Evolutionary conservation across 179 eudicot genomes (phyloP).

Genomic region (Silene vulgaris): DNA sequence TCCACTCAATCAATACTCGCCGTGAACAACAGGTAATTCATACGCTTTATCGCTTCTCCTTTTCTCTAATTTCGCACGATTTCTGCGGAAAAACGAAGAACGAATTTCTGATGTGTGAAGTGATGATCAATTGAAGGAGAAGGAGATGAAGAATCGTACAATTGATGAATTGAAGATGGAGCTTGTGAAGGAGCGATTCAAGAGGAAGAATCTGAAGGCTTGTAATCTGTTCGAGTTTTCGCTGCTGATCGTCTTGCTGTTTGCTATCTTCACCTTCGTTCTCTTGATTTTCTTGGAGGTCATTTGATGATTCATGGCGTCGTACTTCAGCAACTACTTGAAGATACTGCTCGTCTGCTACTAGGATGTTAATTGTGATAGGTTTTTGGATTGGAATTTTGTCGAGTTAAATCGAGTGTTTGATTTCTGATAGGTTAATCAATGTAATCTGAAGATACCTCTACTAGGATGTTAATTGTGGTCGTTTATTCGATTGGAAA

Average conservation of each 20-base stretch:
- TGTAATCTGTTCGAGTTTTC: constrained; percentile 26
- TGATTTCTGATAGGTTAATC: not conserved
- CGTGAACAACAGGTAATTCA: constrained; percentile 17
- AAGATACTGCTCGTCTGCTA: too few species aligned
- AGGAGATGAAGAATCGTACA: constrained; percentile 28
- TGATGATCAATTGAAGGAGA: constrained; percentile 27
- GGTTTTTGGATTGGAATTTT: not conserved
- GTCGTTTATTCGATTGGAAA: not conserved
- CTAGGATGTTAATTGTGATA: not conserved
- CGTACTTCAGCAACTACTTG: not conserved
- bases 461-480: not conserved
- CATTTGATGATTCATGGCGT: constrained; percentile 13
- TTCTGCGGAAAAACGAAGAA: not conserved
- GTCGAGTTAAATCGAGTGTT: not conserved
- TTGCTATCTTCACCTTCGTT: constrained; percentile 23
- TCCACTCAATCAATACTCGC: constrained; percentile 29
- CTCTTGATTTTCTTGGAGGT: constrained; percentile 19
- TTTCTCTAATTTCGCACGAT: not conserved
- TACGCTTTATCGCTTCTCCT: constrained; percentile 5
- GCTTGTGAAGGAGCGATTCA: constrained; percentile 35
- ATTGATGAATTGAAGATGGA: constrained; percentile 34
- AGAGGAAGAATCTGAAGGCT: constrained; percentile 33
- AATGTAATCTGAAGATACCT: not conserved
- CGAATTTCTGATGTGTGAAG: not conserved
- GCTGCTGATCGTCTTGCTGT: constrained; percentile 23